Base-by-base conservation (phyloP, 164 flowering plant species). In the Stephania cephalantha region DNA sequence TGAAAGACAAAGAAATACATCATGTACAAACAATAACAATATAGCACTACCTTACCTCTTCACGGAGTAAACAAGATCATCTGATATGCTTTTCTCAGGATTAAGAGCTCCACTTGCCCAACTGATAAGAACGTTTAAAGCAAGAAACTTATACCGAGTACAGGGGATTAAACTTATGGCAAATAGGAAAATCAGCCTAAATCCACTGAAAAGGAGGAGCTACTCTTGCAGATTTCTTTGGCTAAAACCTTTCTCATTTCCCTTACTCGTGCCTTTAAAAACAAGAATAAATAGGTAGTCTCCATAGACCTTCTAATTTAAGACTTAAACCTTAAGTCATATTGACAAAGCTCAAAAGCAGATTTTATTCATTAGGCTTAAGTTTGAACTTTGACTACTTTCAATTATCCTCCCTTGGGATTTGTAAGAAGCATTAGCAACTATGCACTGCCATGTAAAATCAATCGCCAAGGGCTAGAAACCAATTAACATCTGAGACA, bases 61-160 rank as follows among this genome's bases (percentile, higher is more conserved):
- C 44, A 92, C 99, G 79, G 93, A 88, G 63, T 86, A 85, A 73
- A 92, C 90, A 79, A 86, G 71, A 83, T 93, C 98, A 20, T 77
- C 78, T 70, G 92, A 80, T 70, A 84, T 79, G 79, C 77, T 80
- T 69, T 82, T 82, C 74, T 89, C 94, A 66, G 99, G 93, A 83
- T 91, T 91, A 78, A 94, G 94, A 76, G 89, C 97, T 76, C 98
- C 98, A 87, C 99, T 96, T 71, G 92, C 97, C 99, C 98, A 96
- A 52, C 98, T 96, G 82, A 75, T 46, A 78, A 64, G 55, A 18
- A 22, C 52, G 53, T 42, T 9, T 42, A 69, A 52, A 55, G 68
- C 46, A 53, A 18, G 46, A n/a, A 4, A 25, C 2, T 71, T 44
- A 20, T 50, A n/a, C 13, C 50, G 12, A n/a, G 25, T 9, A 9